Conservation (phyloP, 73 alveolate species). For the Tetrahymena malaccensis region DNA sequence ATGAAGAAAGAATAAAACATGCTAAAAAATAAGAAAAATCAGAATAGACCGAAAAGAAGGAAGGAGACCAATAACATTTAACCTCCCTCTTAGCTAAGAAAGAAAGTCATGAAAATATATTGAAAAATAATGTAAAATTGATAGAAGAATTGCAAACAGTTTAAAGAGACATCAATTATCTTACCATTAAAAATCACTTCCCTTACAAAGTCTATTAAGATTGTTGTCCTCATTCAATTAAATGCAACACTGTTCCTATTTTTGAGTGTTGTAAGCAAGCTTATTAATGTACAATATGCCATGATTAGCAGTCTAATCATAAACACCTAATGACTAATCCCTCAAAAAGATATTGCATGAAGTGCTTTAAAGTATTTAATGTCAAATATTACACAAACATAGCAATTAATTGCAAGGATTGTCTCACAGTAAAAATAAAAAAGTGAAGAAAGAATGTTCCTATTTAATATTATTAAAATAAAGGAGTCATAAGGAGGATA, state of each 20-base stretch:
- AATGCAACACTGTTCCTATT: slow-evolving; percentile 34
- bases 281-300: slow-evolving; percentile 33
- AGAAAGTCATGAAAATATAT: not conserved
- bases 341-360: slow-evolving; percentile 35
- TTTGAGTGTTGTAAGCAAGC: slow-evolving; percentile 40
- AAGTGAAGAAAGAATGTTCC: not conserved
- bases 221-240: slow-evolving; percentile 11
- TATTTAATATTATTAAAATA: no score
- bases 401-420: slow-evolving; percentile 29
- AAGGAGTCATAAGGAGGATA: no score
- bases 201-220: slow-evolving; percentile 23
- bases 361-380: slow-evolving; percentile 17
- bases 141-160: not conserved
- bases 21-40: not conserved
- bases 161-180: not conserved
- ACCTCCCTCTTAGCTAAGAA: not conserved
- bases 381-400: slow-evolving; percentile 24
- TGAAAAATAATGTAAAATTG: not conserved
- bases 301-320: slow-evolving; percentile 4
- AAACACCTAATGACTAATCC: slow-evolving; percentile 31
- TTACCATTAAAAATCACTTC: not conserved
- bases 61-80: not conserved
- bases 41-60: not conserved
- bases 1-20: not conserved
- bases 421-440: not conserved